These are phyloP conservation scores for Trichophaea hybrida DNA, from an alignment of 2,329 filamentous ascomycete species.

Conservation along the genomic window DNA sequence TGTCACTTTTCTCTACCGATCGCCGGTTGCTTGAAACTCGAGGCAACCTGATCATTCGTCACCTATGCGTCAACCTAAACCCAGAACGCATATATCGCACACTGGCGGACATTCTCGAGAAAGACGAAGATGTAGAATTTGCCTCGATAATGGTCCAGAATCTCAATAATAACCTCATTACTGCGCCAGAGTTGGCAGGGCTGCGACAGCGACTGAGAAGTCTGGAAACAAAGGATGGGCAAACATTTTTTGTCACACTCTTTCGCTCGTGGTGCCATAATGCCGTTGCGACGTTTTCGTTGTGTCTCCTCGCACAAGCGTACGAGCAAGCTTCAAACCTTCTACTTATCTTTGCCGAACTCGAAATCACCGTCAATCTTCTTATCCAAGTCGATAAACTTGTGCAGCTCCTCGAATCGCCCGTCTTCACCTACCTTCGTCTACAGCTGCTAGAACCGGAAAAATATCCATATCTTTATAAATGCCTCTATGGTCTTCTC, in stretches of 20 bases:
- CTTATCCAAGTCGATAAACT: slow-evolving; percentile 98
- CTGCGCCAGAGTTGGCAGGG: slow-evolving; percentile 83
- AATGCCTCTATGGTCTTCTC: slow-evolving; percentile 88
- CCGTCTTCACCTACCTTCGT: slow-evolving; percentile 93
- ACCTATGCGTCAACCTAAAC: slow-evolving; percentile 82
- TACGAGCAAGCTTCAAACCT: slow-evolving; percentile 97
- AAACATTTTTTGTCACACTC: slow-evolving; percentile 84
- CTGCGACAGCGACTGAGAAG: slow-evolving; percentile 81
- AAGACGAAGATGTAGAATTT: slow-evolving; percentile 95
- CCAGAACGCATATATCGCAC: slow-evolving; percentile 92
- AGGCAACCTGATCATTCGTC: slow-evolving; percentile 90
- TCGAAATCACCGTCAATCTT: slow-evolving; percentile 98
- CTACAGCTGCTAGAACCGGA: slow-evolving; percentile 92
- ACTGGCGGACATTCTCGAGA: slow-evolving; percentile 89
- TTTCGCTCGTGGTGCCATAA: slow-evolving; percentile 99
- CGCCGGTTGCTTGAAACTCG: slow-evolving; percentile 77
- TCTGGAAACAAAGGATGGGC: slow-evolving; percentile 83
- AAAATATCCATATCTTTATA: slow-evolving; percentile 87
- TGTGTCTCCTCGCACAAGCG: slow-evolving; percentile 87
- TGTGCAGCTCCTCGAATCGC: slow-evolving; percentile 89
- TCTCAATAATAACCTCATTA: slow-evolving; percentile 96
- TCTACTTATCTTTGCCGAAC: slow-evolving; percentile 58
- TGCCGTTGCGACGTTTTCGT: slow-evolving; percentile 88
- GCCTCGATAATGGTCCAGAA: slow-evolving; percentile 99
- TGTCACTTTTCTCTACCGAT: slow-evolving; percentile 92